These are phyloP conservation scores for Eucalyptus polyanthemos DNA, from an alignment of 345 rosid species.

Conservation along the genomic window DNA sequence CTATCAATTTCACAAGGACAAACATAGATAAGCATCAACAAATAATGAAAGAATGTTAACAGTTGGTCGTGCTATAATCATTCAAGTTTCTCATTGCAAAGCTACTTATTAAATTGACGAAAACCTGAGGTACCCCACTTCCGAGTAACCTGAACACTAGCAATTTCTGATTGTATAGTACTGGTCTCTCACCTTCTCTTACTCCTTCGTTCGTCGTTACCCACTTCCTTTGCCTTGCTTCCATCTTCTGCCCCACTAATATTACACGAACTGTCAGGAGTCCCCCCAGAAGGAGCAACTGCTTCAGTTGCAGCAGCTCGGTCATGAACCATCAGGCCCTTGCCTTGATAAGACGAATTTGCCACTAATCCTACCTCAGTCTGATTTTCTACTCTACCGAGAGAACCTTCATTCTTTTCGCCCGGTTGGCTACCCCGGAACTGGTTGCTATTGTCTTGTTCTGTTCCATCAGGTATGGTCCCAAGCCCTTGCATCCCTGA, in stretches of 20 bases:
- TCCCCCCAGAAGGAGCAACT: constrained; percentile 18
- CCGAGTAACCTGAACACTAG: neutral
- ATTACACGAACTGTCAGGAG: constrained; percentile 53
- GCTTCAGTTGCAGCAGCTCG: constrained; percentile 8
- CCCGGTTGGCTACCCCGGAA: constrained; percentile 15
- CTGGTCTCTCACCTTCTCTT: constrained; percentile 55
- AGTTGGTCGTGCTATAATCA: neutral
- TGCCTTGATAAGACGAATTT: constrained; percentile 6
- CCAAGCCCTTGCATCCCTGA: constrained; percentile 31
- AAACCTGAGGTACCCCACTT: neutral
- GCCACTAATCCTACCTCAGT: neutral
- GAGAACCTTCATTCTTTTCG: constrained; percentile 38
- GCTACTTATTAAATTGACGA: neutral
- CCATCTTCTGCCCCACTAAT: constrained; percentile 61
- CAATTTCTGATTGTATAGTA: neutral
- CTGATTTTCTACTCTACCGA: constrained; percentile 19
- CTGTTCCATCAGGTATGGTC: constrained; percentile 12
- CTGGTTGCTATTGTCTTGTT: constrained; percentile 9
- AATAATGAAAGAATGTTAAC: neutral
- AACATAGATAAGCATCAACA: neutral
- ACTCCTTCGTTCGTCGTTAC: constrained; percentile 40
- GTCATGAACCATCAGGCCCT: constrained; percentile 6
- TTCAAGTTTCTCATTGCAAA: neutral
- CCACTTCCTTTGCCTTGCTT: constrained; percentile 33
- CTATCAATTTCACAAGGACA: neutral